phyloP scores from a whole-genome alignment of 2,329 filamentous ascomycete genomes.

The Diaporthe aspalathi region DNA sequence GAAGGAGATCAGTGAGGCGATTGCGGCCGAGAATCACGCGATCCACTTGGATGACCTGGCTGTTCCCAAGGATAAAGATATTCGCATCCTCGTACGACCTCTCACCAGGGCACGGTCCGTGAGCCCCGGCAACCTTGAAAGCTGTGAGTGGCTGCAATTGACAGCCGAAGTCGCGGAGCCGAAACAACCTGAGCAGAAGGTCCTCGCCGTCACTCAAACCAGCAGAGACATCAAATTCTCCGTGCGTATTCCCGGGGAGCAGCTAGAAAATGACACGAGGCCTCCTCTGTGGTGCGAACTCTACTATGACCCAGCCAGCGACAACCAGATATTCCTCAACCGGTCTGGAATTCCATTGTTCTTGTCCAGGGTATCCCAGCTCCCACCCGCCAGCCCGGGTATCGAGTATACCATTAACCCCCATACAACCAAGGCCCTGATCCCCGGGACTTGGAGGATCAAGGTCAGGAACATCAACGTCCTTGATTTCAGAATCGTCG shows the following conservation, averaged over 20 bases:
- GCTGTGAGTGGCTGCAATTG: constrained; percentile 67
- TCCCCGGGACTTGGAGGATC: constrained; percentile 69
- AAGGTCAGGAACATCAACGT: constrained; percentile 61
- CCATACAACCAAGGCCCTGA: constrained; percentile 57
- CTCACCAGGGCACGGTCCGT: constrained; percentile 65
- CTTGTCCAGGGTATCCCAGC: constrained; percentile 59
- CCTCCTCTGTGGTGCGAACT: constrained; percentile 69
- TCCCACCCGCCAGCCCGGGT: constrained; percentile 50
- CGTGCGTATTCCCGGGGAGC: constrained; percentile 64
- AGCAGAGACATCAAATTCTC: constrained; percentile 70
- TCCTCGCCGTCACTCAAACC: constrained; percentile 70
- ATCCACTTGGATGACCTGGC: constrained; percentile 66
- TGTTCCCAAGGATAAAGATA: constrained; percentile 59
- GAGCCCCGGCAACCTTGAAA: constrained; percentile 64
- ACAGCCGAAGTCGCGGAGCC: constrained; percentile 64
- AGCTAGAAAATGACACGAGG: constrained; percentile 54
- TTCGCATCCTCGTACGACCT: constrained; percentile 68
- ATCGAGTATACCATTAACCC: constrained; percentile 53
- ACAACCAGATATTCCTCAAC: constrained; percentile 68
- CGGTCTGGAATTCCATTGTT: constrained; percentile 65
- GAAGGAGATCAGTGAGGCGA: constrained; percentile 48
- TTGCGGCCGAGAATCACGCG: constrained; percentile 52
- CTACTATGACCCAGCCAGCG: constrained; percentile 69
- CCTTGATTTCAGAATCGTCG: constrained; percentile 68
- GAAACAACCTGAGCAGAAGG: constrained; percentile 65